Base-by-base conservation (phyloP, 805 yeast genomes). In the Ogataea wickerhamii region DNA sequence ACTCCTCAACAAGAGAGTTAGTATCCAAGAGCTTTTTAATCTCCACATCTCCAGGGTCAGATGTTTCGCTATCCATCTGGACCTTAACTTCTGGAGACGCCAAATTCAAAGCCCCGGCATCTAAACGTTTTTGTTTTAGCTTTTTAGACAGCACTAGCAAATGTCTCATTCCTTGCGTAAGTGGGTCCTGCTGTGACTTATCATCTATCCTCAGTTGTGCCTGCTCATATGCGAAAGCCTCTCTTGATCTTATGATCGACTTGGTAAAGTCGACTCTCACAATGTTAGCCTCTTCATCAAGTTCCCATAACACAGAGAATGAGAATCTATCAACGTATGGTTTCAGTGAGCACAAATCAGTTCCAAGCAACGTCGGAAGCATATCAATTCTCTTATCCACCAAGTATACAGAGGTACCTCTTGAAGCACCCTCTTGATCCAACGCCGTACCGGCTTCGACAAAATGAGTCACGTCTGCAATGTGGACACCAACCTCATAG, bases 21-120 rank as follows among this genome's bases (percentile, higher is more conserved):
- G 98, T 93, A 35, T 87, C 98, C 32, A 84, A 71, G 8, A 86
- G 65, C 58, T 86, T 75, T 60, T 93, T 93, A 47, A 93, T 80
- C 59, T 91, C 98, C 32, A 93, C 97, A 53, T 87, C 96, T 43
- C 83, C 83, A 2, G 98, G 98, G 61, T 93, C 98, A 2, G 95
- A 82, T 3, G 98, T 88, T 64, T 93, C 99, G 56, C 91, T 82
- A 55, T 93, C 99, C 82, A 89, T 83, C 52, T 88, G 93, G 25
- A 93, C 96, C 62, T 91, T 91, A 34, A 93, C 98, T 61, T 93
- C 99, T 0, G 99, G 99, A 3, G 96, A 87, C 0, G 98, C 96
- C 51, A 93, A 70, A 60, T 93, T 93, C 59, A 93, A 73, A 0
- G 99, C 99, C 66, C 99, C 99, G 2, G 94, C 93, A 47, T 83